Percentiles rank a stretch among this genome's conserved stretches.
Evolutionary conservation across 1,284 basidiomycete species (phyloP).

Genomic region (Phylloporus sp.): DNA sequence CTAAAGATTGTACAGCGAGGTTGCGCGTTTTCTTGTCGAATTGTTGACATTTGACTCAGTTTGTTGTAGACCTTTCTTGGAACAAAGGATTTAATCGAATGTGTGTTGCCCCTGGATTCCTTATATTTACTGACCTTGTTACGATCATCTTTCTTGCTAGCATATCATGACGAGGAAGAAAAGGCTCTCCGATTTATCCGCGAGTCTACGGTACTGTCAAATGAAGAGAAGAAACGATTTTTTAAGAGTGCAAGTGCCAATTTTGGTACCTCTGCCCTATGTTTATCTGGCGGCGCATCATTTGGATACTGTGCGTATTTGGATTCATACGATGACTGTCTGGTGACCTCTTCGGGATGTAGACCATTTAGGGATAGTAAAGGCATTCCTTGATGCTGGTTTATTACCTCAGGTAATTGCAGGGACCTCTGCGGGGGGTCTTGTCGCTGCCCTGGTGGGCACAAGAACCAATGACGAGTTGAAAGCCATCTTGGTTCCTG

Average conservation of each 20-base stretch:
- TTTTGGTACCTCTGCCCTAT: conserved; percentile 89
- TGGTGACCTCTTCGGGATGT: conserved; percentile 23
- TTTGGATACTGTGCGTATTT: conserved; percentile 85
- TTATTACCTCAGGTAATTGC: conserved; percentile 90
- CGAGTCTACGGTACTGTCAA: conserved; percentile 73
- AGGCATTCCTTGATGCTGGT: conserved; percentile 89
- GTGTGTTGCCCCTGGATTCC: conserved; percentile 46
- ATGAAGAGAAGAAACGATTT: conserved; percentile 92
- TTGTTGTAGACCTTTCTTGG: conserved; percentile 81
- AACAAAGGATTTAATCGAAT: conserved; percentile 87
- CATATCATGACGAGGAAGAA: conserved; percentile 84
- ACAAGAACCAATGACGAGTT: conserved; percentile 93
- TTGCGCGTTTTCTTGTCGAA: conserved; percentile 41
- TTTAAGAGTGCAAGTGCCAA: conserved; percentile 91
- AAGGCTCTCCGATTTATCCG: conserved; percentile 79
- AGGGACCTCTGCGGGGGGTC: conserved; percentile 92
- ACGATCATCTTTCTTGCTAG: conserved; percentile 45
- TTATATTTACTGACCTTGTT: conserved; percentile 4
- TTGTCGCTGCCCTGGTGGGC: conserved; percentile 86
- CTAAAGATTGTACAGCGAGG: conserved; percentile 86
- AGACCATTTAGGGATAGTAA: conserved; percentile 93
- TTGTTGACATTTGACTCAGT: conserved; percentile 10
- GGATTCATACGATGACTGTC: background rate
- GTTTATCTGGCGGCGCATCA: conserved; percentile 92
- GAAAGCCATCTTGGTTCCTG: conserved; percentile 77